Evolutionary conservation across 352 stramenopile genomes (phyloP).

Genomic region (Phytophthora fragariae): DNA sequence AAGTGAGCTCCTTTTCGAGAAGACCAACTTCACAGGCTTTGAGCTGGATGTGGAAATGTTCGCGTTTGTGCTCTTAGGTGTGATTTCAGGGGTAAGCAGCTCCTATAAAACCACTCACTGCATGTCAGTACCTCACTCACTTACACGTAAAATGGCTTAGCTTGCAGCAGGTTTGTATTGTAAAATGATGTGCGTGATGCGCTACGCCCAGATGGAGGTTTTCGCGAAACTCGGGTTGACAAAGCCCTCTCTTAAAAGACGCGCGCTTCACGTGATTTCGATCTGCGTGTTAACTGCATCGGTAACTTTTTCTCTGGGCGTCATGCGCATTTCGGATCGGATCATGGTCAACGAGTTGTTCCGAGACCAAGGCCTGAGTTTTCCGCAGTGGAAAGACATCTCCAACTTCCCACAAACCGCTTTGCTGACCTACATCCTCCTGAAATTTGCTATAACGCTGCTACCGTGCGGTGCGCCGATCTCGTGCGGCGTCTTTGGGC

Average conservation of each 20-base stretch:
- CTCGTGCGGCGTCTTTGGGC: conserved; percentile 84
- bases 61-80: conserved; percentile 74
- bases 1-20: conserved; percentile 81
- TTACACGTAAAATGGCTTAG: conserved; percentile 24
- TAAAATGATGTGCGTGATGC: conserved; percentile 57
- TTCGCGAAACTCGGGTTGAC: conserved; percentile 63
- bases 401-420: conserved; percentile 67
- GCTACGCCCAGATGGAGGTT: conserved; percentile 56
- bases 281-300: conserved; percentile 68
- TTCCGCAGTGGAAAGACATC: conserved; percentile 71
- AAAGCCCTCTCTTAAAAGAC: conserved; percentile 57
- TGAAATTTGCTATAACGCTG: conserved; percentile 83
- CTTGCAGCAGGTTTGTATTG: conserved; percentile 76
- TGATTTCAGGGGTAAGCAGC: conserved; percentile 63
- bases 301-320: conserved; percentile 74
- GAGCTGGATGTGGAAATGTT: conserved; percentile 86
- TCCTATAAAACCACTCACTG: background rate
- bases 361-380: conserved; percentile 64
- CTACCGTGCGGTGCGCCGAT: conserved; percentile 78
- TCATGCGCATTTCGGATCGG: conserved; percentile 80
- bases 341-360: conserved; percentile 86
- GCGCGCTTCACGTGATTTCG: conserved; percentile 62
- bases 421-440: conserved; percentile 70
- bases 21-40: conserved; percentile 81
- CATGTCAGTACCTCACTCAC: background rate